These are phyloP conservation scores for Cercis canadensis DNA, from an alignment of 306 rosid species.

Conservation along the genomic window DNA sequence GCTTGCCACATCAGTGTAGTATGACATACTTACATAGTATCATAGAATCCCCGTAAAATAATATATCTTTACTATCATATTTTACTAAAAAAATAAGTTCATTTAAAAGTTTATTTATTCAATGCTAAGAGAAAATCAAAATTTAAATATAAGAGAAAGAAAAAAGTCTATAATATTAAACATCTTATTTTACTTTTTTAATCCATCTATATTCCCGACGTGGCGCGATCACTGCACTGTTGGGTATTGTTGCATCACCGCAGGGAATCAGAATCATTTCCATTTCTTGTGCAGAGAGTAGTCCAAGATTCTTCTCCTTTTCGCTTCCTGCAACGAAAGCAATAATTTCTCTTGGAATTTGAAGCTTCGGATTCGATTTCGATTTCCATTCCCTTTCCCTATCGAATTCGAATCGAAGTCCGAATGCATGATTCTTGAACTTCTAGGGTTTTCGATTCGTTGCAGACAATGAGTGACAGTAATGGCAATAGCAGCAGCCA, in stretches of 20 bases:
- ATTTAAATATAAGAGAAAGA: too few relatives aligned
- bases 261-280: not conserved
- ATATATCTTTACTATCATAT: too few relatives aligned
- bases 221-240: not conserved
- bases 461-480: constrained; percentile 29
- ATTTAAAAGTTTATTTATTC: too few relatives aligned
- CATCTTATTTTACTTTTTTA: too few relatives aligned
- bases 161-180: too few relatives aligned
- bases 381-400: not conserved
- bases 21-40: too few relatives aligned
- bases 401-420: not conserved
- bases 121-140: too few relatives aligned
- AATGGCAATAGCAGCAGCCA: constrained; percentile 34
- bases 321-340: not conserved
- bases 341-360: not conserved
- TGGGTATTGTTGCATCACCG: not conserved
- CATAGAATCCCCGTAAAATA: too few relatives aligned
- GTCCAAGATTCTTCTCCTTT: not conserved
- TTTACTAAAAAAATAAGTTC: too few relatives aligned
- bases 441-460: constrained; percentile 49
- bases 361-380: not conserved
- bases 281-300: too few relatives aligned
- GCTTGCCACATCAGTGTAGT: too few relatives aligned
- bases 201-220: not conserved
- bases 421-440: constrained; percentile 34